phyloP scores from a whole-genome alignment of 768 basidiomycete genomes.

The Tricholoma matsutake region DNA sequence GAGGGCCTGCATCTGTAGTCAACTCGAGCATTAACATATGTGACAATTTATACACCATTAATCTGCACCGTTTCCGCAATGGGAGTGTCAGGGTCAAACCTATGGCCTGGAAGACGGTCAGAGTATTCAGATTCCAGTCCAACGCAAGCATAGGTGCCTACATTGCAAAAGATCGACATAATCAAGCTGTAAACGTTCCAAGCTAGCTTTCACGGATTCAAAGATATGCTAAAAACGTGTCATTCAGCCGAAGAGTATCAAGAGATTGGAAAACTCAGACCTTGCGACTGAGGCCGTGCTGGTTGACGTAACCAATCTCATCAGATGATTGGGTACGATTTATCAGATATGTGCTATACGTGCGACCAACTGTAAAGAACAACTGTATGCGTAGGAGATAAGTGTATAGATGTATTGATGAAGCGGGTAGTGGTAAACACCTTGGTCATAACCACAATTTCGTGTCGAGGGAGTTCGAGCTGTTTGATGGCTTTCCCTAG shows the following conservation, averaged over 20 bases:
- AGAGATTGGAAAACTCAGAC: constrained; percentile 1
- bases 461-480: constrained; percentile 63
- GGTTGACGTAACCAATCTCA: constrained; percentile 52
- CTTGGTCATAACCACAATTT: constrained; percentile 80
- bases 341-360: constrained; percentile 10
- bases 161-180: background rate
- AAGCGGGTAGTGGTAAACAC: constrained; percentile 23
- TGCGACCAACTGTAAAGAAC: constrained; percentile 28
- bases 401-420: background rate
- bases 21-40: background rate
- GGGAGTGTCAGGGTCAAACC: constrained; percentile 55
- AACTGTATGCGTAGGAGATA: constrained; percentile 30
- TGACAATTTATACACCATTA: background rate
- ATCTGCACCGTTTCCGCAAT: constrained; percentile 50
- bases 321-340: constrained; percentile 24
- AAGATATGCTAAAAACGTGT: constrained; percentile 58
- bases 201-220: constrained; percentile 25
- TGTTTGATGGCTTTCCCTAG: constrained; percentile 72
- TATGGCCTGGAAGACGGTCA: constrained; percentile 35
- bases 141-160: background rate
- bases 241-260: background rate
- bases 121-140: background rate
- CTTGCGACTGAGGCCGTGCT: constrained; percentile 40
- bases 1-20: too few species aligned
- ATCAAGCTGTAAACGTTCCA: background rate